Evolutionary conservation across 345 rosid genomes (phyloP).

Genomic region (Syzygium jambos): DNA sequence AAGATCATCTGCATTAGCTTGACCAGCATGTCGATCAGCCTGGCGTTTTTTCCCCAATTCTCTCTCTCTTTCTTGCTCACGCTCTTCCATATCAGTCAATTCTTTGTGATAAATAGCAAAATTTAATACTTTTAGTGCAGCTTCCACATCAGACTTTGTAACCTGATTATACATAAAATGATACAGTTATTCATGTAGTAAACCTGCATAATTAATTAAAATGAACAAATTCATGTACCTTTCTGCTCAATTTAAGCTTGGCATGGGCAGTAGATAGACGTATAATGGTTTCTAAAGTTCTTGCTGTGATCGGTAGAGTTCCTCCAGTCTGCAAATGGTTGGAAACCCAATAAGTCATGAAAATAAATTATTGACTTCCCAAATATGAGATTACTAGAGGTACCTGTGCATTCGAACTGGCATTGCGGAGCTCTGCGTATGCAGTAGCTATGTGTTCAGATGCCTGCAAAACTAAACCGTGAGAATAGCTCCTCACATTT

Average conservation of each 20-base stretch:
- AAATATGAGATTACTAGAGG: neutral
- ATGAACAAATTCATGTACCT: constrained; percentile 30
- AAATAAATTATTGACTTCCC: neutral
- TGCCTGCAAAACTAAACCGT: constrained; percentile 40
- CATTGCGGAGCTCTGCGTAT: constrained; percentile 88
- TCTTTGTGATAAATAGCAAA: constrained; percentile 98
- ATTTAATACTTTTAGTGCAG: constrained; percentile 80
- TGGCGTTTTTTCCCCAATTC: constrained; percentile 49
- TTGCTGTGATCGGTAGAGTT: constrained; percentile 95
- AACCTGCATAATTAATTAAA: neutral
- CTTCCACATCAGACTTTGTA: constrained; percentile 71
- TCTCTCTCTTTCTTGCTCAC: constrained; percentile 72
- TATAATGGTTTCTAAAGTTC: constrained; percentile 94
- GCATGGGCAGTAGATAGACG: constrained; percentile 99
- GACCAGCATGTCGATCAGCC: constrained; percentile 21
- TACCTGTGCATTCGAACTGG: constrained; percentile 44
- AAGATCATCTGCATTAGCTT: constrained; percentile 13
- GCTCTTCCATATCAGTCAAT: constrained; percentile 90
- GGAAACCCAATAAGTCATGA: neutral
- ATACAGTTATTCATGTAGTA: constrained; percentile 3
- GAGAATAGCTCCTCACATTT: neutral
- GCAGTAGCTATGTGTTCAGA: constrained; percentile 85
- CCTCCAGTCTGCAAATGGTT: constrained; percentile 74
- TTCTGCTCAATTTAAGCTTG: constrained; percentile 78
- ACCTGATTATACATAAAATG: constrained; percentile 32